Evolutionary conservation across 176 grass and related monocot genomes (phyloP).

Genomic region (Melocanna baccifera): DNA sequence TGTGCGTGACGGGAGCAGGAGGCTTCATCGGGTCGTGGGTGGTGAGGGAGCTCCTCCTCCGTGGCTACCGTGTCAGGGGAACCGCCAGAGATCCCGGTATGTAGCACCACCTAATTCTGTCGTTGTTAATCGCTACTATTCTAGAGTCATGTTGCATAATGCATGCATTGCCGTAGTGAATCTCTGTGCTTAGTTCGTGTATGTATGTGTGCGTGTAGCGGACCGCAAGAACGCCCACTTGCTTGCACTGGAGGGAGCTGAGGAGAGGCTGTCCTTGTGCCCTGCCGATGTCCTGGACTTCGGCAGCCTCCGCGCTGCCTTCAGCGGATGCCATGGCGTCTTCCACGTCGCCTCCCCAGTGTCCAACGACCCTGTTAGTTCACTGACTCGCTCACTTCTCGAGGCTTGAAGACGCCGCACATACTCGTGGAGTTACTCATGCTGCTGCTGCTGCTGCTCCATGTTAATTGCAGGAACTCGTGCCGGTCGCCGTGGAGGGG

Average conservation of each 20-base stretch:
- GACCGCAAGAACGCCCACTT: slow-evolving; percentile 49
- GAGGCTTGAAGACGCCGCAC: neutral
- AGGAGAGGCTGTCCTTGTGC: slow-evolving; percentile 39
- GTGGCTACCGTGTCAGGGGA: slow-evolving; percentile 50
- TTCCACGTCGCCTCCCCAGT: slow-evolving; percentile 58
- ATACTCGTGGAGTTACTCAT: neutral
- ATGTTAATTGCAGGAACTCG: neutral
- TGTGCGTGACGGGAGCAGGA: slow-evolving; percentile 43
- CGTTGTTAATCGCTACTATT: too few relatives aligned
- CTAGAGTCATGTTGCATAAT: too few relatives aligned
- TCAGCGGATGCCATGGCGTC: slow-evolving; percentile 51
- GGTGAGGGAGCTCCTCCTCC: slow-evolving; percentile 45
- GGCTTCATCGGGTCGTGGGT: slow-evolving; percentile 60
- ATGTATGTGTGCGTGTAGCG: neutral
- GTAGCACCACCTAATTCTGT: too few relatives aligned
- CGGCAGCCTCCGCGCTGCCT: slow-evolving; percentile 16
- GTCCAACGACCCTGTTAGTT: slow-evolving; percentile 24
- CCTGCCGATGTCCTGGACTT: slow-evolving; percentile 44
- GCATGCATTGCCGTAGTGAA: too few relatives aligned
- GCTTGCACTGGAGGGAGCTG: slow-evolving; percentile 13
- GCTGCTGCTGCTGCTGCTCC: neutral
- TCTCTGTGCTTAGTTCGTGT: too few relatives aligned
- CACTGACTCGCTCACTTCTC: neutral
- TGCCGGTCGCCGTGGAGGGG: slow-evolving; percentile 48
- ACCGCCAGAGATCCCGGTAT: slow-evolving; percentile 45